Base-by-base conservation (phyloP, 306 rosid genomes). In the Inga laurina region DNA sequence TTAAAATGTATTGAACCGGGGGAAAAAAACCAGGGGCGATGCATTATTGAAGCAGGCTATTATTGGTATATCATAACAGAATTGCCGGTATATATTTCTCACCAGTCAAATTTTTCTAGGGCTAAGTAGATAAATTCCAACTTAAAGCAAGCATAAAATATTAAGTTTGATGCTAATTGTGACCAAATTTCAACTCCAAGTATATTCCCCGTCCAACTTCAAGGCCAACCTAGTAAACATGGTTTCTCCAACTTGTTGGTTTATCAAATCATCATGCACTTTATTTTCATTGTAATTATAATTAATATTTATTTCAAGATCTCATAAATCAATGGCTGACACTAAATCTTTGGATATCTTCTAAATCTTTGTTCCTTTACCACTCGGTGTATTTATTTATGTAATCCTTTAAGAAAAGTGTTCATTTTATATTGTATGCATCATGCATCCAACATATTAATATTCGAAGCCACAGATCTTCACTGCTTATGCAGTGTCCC, bases 311-410 rank as follows among this genome's bases (percentile, higher is more conserved):
- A 41, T 13, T 24, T 77, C 10, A 10, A 62, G 44, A 15, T 43
- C 46, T 30, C 61, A 27, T 2, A 67, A 45, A 64, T 62, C 80
- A 22, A 34, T 78, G 30, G 66, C 10, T 27, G 74, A 77, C 45
- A 19, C 45, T 74, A 78, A 64, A 78, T 76, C 67, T 76, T n/a
- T 3, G 19, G 52, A 76, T 62, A 77, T 77, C 43, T 77, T 39
- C 73, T 16, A 59, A 59, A 43, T 76, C 57, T 37, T 35, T 4
- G 18, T 10, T 46, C 18, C 69, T 22, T 39, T 7, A 56, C 4
- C 43, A 65, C 45, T 74, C 37, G 1, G 45, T 52, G 15, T 30
- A 74, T 18, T 49, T 74, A 74, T 51, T 51, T 18, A 51, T 18
- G 59, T 9, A 51, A 51, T 39, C 65, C 65, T 74, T 32, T 21